Conservation (phyloP, 257 asterid genomes). For the Nicotiana otophora region DNA sequence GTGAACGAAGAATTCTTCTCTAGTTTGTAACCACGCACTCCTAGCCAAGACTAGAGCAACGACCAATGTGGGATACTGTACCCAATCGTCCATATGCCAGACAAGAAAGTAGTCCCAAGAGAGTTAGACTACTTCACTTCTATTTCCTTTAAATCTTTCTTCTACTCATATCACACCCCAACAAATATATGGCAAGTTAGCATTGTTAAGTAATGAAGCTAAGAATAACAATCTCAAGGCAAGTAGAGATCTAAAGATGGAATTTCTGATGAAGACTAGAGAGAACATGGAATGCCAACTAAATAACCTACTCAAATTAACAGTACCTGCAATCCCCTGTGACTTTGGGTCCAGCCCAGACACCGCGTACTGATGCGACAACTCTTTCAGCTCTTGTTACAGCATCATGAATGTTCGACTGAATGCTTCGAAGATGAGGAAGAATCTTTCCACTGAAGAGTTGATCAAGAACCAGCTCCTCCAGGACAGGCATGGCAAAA, state of each 20-base stretch:
- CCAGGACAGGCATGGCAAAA: conserved; percentile 69
- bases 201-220: not conserved
- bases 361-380: conserved; percentile 68
- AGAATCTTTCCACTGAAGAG: conserved; percentile 71
- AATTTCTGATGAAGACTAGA: not conserved
- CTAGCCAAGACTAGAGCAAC: not conserved
- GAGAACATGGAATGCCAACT: not conserved
- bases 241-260: not conserved
- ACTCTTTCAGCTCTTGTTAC: conserved; percentile 68
- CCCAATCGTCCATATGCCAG: not conserved
- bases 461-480: conserved; percentile 74
- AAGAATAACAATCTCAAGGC: not conserved
- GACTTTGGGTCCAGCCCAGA: conserved; percentile 79
- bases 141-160: not conserved
- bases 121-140: not conserved
- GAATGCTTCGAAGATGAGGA: conserved; percentile 88
- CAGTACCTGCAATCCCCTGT: conserved; percentile 59
- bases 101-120: too few relatives aligned
- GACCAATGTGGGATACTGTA: not conserved
- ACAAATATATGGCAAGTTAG: not conserved
- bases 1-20: not conserved
- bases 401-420: conserved; percentile 72
- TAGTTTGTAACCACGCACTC: not conserved
- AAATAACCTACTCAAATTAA: not conserved
- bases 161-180: not conserved